Evolutionary conservation across 768 basidiomycete species (phyloP), one percentile per base, ranked within the genome.

Genomic region (Phallus indusiatus): DNA sequence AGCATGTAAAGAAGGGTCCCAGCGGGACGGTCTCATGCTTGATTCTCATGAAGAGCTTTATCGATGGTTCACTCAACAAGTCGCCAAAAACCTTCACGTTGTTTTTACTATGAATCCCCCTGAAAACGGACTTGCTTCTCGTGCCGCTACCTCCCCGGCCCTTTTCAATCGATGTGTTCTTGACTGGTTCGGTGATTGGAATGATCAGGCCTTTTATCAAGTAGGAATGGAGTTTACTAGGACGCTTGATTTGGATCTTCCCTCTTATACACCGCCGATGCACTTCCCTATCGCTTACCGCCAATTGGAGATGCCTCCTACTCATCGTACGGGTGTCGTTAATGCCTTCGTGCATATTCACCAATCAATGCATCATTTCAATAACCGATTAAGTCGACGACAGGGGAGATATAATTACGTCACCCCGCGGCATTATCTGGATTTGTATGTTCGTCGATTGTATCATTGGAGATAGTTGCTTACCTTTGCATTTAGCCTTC

Each of bases 141-240:
- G 94, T 52, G 96, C 94, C 11, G 96, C 95, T 1, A 97, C 96
- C 0, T 99, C 96, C 1, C 96, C 96, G 8, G 96, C 96, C 17
- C 76, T 98, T 66, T 95, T 95, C 84, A 99, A 99, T 75, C 88
- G 96, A 75, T 99, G 96, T 70, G 96, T 99, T 8, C 78, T 99
- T 59, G 95, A 99, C 71, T 99, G 96, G 96, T 98, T 98, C 66
- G 96, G 96, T 24, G 94, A 97, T 69, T 99, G 96, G 96, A 93
- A 94, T 16, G 93, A 96, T 65, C 94, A 97, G 69, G 94, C 96
- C 0, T 90, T 98, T 73, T 98, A 89, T 69, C 96, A 98, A 76
- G 96, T 99, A 61, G 96, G 90, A 47, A 84, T 89, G 78, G 96
- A 98, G 72, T 95, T 99, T 72, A 98, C 95, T 1, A 82, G 90